Evolutionary conservation across 257 asterid genomes (phyloP), one percentile per base, ranked within the genome.

Genomic region (Coffea eugenioides): DNA sequence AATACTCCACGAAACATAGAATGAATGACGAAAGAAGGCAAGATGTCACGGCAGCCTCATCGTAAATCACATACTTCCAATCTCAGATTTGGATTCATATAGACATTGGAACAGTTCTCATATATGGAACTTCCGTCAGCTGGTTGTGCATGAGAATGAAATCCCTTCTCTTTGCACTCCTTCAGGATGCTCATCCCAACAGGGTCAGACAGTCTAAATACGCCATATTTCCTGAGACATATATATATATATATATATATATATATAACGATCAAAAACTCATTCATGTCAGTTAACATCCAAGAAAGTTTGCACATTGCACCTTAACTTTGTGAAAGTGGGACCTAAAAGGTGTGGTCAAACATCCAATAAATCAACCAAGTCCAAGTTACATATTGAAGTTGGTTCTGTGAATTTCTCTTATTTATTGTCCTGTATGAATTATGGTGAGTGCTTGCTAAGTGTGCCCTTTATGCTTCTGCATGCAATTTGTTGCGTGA

Each of bases 41-140:
- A 43, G 51, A 27, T 34, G 31, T 39, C 23, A 39, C 39, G 1
- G 49, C 21, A 1, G 4, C 8, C 49, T 84, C 81, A 83, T 46
- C 89, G 84, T 57, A 90, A 76, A 80, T 90, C 88, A 64, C 76
- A 77, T 75, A 89, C 84, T 83, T 89, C 89, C 23, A 88, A 84
- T 43, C 90, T 84, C 52, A 88, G 74, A 73, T 86, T 83, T 74
- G 87, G 89, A 82, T 88, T 88, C 72, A 84, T 79, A 69, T 83
- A 69, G 61, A 88, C 83, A 43, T 81, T 82, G 52, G 83, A 74
- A 80, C 86, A 88, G 13, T 90, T 82, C 77, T 83, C 84, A 11
- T 86, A 88, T 27, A 86, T 45, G 66, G 86, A 80, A 77, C 54
- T 83, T 34, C 85, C 88, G 57, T 83, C 86, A 45, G 64, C 84